A percentile compares a stretch with the other conserved stretches of the same genome.
phyloP scores from a whole-genome alignment of 2,329 filamentous ascomycete genomes.

The Daldinia sp. region DNA sequence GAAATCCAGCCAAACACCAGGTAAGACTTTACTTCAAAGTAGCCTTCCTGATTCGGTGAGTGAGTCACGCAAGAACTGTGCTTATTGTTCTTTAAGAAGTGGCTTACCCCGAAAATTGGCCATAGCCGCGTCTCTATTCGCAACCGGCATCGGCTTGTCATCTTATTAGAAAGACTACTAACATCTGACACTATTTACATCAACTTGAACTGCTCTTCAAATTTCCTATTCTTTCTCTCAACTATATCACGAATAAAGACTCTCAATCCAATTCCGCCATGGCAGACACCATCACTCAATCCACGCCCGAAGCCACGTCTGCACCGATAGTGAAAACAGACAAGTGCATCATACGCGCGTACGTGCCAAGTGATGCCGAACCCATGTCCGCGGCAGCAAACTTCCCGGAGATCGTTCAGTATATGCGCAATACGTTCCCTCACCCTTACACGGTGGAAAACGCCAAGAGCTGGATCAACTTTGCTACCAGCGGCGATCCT shows the following conservation, averaged over 20 bases:
- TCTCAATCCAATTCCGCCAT: slow-evolving; percentile 2
- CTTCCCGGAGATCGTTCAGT: slow-evolving; percentile 48
- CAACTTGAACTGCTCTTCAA: neutral
- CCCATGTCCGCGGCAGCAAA: slow-evolving; percentile 49
- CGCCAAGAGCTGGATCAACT: slow-evolving; percentile 50
- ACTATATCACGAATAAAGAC: neutral
- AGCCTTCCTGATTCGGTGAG: no score
- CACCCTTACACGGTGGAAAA: slow-evolving; percentile 54
- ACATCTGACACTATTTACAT: neutral
- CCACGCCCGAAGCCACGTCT: slow-evolving; percentile 18
- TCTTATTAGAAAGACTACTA: neutral
- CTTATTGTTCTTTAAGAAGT: neutral
- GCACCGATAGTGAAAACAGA: slow-evolving; percentile 44
- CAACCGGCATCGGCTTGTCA: neutral
- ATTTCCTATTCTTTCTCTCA: no score
- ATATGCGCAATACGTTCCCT: slow-evolving; percentile 57
- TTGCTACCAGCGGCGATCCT: slow-evolving; percentile 32
- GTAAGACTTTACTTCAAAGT: no score
- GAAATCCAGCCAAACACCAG: no score
- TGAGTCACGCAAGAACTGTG: no score
- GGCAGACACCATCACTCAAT: slow-evolving; percentile 7
- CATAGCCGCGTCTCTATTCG: neutral
- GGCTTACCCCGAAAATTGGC: neutral
- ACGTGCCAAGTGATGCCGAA: slow-evolving; percentile 50
- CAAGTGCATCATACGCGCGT: slow-evolving; percentile 53